Evolutionary conservation across 2,329 filamentous ascomycete genomes (phyloP).

Genomic region (Seiridium unicorne): DNA sequence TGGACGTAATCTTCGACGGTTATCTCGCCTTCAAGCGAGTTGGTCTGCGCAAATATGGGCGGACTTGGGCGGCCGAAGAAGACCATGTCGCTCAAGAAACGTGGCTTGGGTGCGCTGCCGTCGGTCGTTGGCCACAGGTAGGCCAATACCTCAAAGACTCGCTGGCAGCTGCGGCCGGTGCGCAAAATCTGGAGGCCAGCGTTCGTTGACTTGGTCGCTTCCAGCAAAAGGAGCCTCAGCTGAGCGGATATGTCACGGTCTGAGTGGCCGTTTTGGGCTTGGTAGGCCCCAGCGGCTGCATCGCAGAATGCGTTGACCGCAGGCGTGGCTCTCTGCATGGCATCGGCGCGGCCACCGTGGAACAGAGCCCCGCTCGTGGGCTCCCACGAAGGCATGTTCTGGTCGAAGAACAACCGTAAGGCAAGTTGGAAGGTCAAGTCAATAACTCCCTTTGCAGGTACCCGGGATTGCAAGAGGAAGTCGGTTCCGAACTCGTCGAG

Average conservation of each 20-base stretch:
- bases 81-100: constrained; percentile 1
- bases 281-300: not conserved
- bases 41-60: constrained; percentile 6
- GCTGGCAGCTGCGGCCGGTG: constrained; percentile 1
- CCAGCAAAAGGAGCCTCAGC: not conserved
- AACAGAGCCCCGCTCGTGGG: constrained; percentile 2
- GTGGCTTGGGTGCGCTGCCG: not conserved
- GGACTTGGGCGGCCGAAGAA: constrained; percentile 6
- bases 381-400: constrained; percentile 9
- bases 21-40: not conserved
- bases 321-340: constrained; percentile 8
- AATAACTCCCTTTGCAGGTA: constrained; percentile 8
- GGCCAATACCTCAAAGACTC: constrained; percentile 3
- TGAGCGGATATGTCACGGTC: not conserved
- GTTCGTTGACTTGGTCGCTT: not conserved
- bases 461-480: constrained; percentile 5
- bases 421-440: constrained; percentile 10
- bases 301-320: constrained; percentile 9
- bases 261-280: not conserved
- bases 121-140: constrained; percentile 5
- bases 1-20: constrained; percentile 5
- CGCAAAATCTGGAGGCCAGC: not conserved
- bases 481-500: constrained; percentile 8
- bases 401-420: constrained; percentile 8
- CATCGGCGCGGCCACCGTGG: constrained; percentile 6